phyloP scores from a whole-genome alignment of 768 basidiomycete species.

The Mycena vulgaris region DNA sequence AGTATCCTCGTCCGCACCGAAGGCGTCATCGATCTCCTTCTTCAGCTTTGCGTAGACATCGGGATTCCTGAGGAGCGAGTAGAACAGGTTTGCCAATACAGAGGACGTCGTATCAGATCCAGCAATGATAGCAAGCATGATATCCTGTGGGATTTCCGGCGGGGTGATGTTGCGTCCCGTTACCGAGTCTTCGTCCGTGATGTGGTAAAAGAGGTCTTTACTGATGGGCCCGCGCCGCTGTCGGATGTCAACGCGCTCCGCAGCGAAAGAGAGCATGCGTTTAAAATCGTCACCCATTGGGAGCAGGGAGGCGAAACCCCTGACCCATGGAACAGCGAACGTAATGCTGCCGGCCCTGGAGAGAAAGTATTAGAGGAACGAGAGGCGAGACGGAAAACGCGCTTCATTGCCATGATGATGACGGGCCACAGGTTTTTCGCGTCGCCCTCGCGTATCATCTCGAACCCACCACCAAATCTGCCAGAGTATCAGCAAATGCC shows the following conservation, averaged over 20 bases:
- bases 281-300: slow-evolving; percentile 9
- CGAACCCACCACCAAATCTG: slow-evolving; percentile 6
- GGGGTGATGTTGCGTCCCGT: slow-evolving; percentile 8
- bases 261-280: slow-evolving; percentile 10
- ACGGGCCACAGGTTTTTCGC: slow-evolving; percentile 7
- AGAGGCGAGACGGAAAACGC: slow-evolving; percentile 9
- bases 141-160: slow-evolving; percentile 4
- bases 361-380: slow-evolving; percentile 8
- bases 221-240: too few relatives aligned
- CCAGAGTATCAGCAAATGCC: slow-evolving; percentile 15
- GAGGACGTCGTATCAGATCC: too few relatives aligned
- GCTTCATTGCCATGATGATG: slow-evolving; percentile 9
- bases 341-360: neutral
- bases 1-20: slow-evolving; percentile 9
- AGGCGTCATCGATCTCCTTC: slow-evolving; percentile 4
- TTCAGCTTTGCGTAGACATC: slow-evolving; percentile 7
- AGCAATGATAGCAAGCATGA: slow-evolving; percentile 5
- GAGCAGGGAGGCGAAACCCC: slow-evolving; percentile 7
- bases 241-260: neutral
- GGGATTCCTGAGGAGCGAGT: neutral
- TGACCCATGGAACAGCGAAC: too few relatives aligned
- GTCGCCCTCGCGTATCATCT: slow-evolving; percentile 11
- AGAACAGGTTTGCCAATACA: too few relatives aligned
- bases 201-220: slow-evolving; percentile 4
- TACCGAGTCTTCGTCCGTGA: slow-evolving; percentile 10